Evolutionary conservation across 352 stramenopile species (phyloP).

Genomic region (Globisporangium mamillatum): DNA sequence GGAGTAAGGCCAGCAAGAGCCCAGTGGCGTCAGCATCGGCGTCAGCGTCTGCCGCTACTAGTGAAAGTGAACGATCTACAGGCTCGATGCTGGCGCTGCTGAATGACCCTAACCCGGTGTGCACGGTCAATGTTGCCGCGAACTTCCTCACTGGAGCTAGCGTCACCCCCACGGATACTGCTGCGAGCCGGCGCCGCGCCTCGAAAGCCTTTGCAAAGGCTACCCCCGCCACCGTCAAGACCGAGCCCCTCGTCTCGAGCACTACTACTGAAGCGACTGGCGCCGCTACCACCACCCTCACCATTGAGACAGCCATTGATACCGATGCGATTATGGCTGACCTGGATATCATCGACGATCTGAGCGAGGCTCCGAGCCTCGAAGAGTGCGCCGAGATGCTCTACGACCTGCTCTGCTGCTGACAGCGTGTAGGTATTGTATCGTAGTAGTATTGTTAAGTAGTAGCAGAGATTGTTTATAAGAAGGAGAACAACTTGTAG

Average conservation of each 20-base stretch:
- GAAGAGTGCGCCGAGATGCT: conserved; percentile 67
- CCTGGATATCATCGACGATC: conserved; percentile 31
- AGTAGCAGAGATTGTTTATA: no score
- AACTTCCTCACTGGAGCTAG: background rate
- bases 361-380: conserved; percentile 46
- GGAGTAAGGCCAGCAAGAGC: conserved; percentile 1
- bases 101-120: conserved; percentile 3
- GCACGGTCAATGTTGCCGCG: background rate
- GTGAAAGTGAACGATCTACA: background rate
- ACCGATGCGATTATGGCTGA: conserved; percentile 1
- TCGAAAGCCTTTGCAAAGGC: background rate
- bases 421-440: background rate
- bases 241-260: background rate
- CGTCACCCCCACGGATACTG: background rate
- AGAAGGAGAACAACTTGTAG: no score
- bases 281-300: background rate
- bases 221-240: background rate
- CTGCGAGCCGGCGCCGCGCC: background rate
- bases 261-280: background rate
- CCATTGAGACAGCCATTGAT: no score
- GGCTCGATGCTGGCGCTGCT: conserved; percentile 14
- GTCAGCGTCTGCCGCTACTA: background rate
- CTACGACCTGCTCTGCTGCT: conserved; percentile 64
- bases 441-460: no score
- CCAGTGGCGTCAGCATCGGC: background rate